Evolutionary conservation across 2,329 filamentous ascomycete species (phyloP), one percentile per base, ranked within the genome.

Genomic region (Aspergillus terreus): DNA sequence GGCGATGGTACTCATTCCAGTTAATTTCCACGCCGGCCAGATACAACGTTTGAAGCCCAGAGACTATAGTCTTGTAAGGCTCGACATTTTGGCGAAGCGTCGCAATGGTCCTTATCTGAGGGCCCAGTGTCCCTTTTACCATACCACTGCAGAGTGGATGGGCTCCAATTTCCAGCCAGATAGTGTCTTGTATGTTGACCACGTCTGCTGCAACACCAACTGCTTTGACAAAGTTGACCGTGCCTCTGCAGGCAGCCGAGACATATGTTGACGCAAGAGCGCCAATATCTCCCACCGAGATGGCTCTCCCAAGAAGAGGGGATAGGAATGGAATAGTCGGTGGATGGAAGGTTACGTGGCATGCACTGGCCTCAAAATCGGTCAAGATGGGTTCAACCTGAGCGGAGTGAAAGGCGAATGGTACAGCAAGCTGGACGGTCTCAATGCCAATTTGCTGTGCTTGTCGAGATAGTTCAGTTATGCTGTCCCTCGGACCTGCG

Each of bases 1-100:
- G 77, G 41, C 77, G 75, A 68, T 88, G 83, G 63, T 82, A 88
- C 69, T 90, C 87, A 53, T 84, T 81, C 81, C 87, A 92, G 64
- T 86, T 78, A 52, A 92, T 74, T 40, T 78, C 74, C 6, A 88
- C 71, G 36, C 86, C 87, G n/a, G 78, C 78, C 6, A 74, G 73
- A 69, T 87, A 83, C 0, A 92, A 75, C 2, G 78, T 76, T 57
- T 78, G 78, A 47, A 90, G 71, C 57, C 76, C 83, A 53, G 72
- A 72, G 19, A 79, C 74, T 10, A 90, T 72, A 5, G 71, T 67
- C 59, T 71, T 73, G 74, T 69, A 77, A 9, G 66, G 63, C 53
- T 76, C 70, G 43, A 75, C 71, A 14, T 66, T 66, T 54, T 64
- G 47, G 17, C 71, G 69, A 45, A 77, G 70, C 12, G 74, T 74